Base-by-base conservation (phyloP, 768 basidiomycete species). In the Podaxis sp. region DNA sequence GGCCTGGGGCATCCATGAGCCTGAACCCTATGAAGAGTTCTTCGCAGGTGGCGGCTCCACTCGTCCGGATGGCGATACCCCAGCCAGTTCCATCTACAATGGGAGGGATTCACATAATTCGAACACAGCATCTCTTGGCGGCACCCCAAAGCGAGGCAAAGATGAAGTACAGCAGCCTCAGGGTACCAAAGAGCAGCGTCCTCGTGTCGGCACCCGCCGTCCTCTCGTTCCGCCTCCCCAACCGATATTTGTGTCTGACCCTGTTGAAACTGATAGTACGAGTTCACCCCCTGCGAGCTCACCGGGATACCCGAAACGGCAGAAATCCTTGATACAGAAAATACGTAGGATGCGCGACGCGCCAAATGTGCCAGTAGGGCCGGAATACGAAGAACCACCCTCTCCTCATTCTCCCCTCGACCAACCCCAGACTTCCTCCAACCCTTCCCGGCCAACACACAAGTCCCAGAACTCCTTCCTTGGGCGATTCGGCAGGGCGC, bases 1-100 rank as follows among this genome's bases (percentile, higher is more conserved):
- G 74, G 93, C 93, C 1, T 94, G 93, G 93, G 93, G 93, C 40
- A 93, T 92, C 55, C 91, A 93, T 67, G 93, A 94, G 69, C 93
- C 93, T 4, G 93, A 95, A 70, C 93, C 93, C 6, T 94, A 83
- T 68, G 93, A 95, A 68, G 93, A 95, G 68, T 95, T 94, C 71
- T 90, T 85, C 65, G 92, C 91, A 24, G 93, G 91, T 19, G 89
- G 90, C 49, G 89, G 89, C 61, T 72, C 81, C 69, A 71, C 71
- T 65, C 73, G 67, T 65, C 75, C 70, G 2, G 78, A 81, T 54
- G 82, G 80, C 27, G 86, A 86, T 54, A 86, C 88, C 4, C 84
- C 86, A 12, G 76, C 87, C 38, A 85, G 82, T 68, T 89, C 89
- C 41, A 88, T 89, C 66, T 86, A 87, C 74, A 87, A 86, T 61